phyloP scores from a whole-genome alignment of 2,329 filamentous ascomycete species.

The Fusarium dimerum region DNA sequence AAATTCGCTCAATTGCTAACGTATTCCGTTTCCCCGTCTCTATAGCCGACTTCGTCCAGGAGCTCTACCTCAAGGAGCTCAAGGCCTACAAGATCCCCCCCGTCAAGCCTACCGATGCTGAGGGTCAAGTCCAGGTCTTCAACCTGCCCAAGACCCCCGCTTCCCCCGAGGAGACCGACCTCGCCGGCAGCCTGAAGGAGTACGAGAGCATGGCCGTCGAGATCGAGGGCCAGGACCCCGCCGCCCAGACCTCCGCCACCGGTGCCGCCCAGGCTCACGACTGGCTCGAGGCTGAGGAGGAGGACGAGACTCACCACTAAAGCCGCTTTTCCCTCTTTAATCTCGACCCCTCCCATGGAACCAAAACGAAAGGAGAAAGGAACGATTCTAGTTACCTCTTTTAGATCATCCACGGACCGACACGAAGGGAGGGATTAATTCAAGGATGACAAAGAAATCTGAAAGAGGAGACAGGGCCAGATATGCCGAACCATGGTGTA shows the following conservation, averaged over 20 bases:
- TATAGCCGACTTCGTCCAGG: conserved; percentile 93
- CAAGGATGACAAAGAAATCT: too few species aligned
- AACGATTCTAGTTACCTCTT: neutral
- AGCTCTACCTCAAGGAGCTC: conserved; percentile 95
- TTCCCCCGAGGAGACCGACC: conserved; percentile 92
- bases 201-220: conserved; percentile 95
- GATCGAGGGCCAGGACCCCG: conserved; percentile 80
- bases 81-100: conserved; percentile 88
- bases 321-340: conserved; percentile 6
- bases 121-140: conserved; percentile 92
- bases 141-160: conserved; percentile 73
- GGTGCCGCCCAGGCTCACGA: conserved; percentile 60
- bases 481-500: conserved; percentile 1
- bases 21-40: conserved; percentile 5
- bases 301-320: conserved; percentile 57
- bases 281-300: conserved; percentile 85
- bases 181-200: conserved; percentile 86
- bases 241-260: conserved; percentile 57
- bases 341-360: too few species aligned
- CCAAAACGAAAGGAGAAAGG: too few species aligned
- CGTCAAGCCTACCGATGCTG: conserved; percentile 82
- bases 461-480: neutral
- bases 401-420: too few species aligned
- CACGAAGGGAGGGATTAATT: too few species aligned
- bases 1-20: conserved; percentile 28